Conservation (phyloP, 306 rosid genomes). For the Cucurbita ficifolia region DNA sequence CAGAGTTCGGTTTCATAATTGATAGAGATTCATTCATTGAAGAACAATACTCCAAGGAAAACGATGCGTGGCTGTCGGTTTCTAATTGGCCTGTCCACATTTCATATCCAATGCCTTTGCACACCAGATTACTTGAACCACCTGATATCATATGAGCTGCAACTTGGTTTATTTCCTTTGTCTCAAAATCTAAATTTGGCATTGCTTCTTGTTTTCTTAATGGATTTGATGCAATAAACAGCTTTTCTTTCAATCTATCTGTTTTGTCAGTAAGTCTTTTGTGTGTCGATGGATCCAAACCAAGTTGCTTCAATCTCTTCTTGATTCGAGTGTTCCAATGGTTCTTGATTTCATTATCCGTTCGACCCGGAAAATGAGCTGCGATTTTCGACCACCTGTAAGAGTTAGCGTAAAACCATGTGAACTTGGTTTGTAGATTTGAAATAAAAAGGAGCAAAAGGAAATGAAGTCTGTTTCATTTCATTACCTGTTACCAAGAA, state of each 20-base stretch:
- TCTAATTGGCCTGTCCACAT: slow-evolving; percentile 31
- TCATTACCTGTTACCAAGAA: slow-evolving; percentile 80
- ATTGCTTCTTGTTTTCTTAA: neutral
- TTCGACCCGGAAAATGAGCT: slow-evolving; percentile 82
- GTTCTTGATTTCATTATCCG: slow-evolving; percentile 92
- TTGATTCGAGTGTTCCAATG: slow-evolving; percentile 93
- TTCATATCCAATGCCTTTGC: neutral
- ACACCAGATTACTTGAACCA: neutral
- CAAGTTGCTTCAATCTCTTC: slow-evolving; percentile 67
- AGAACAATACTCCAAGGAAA: slow-evolving; percentile 40
- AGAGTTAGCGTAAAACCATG: neutral
- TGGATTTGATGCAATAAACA: neutral
- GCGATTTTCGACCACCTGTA: slow-evolving; percentile 96
- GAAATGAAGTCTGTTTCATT: neutral
- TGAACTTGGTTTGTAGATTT: neutral
- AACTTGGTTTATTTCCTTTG: neutral
- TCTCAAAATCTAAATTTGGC: neutral
- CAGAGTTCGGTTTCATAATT: slow-evolving; percentile 14
- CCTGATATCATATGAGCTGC: neutral
- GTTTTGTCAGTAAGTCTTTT: slow-evolving; percentile 22
- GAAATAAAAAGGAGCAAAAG: neutral
- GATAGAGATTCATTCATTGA: slow-evolving; percentile 34
- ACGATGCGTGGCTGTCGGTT: slow-evolving; percentile 21
- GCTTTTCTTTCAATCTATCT: neutral
- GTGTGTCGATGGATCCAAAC: slow-evolving; percentile 51